Percentiles rank a stretch among this genome's conserved stretches.
phyloP scores from a whole-genome alignment of 2,329 filamentous ascomycete species.

The Plenodomus biglobosus region DNA sequence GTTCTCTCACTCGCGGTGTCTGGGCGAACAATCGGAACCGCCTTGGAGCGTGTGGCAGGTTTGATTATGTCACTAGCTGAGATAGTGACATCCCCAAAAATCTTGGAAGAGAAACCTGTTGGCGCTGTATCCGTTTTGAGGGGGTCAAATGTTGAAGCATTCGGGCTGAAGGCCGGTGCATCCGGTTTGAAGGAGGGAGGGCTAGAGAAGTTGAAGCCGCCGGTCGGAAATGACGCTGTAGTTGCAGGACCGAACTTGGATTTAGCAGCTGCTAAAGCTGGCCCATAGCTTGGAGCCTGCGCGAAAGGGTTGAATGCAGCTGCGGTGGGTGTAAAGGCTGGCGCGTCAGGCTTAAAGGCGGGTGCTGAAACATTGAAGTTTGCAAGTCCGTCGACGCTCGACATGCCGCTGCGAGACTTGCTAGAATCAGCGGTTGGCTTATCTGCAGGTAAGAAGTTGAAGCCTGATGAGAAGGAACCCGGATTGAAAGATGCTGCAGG shows the following conservation, averaged over 20 bases:
- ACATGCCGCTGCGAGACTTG: slow-evolving; percentile 48
- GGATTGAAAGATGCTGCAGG: slow-evolving; percentile 56
- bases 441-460: slow-evolving; percentile 46
- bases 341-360: slow-evolving; percentile 75
- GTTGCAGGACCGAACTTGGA: slow-evolving; percentile 15
- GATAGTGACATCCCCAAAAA: slow-evolving; percentile 52
- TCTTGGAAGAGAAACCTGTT: slow-evolving; percentile 37
- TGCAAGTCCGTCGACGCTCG: slow-evolving; percentile 35
- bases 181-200: slow-evolving; percentile 55
- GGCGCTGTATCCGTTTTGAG: slow-evolving; percentile 24
- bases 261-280: slow-evolving; percentile 10
- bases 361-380: slow-evolving; percentile 70
- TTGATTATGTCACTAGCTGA: slow-evolving; percentile 64
- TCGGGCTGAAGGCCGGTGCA: slow-evolving; percentile 68
- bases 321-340: slow-evolving; percentile 68
- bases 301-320: slow-evolving; percentile 48
- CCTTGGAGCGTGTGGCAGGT: slow-evolving; percentile 73
- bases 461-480: slow-evolving; percentile 46
- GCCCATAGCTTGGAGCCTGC: slow-evolving; percentile 50
- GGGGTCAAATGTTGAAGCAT: slow-evolving; percentile 25
- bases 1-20: slow-evolving; percentile 47
- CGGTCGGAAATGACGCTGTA: slow-evolving; percentile 17
- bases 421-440: slow-evolving; percentile 53
- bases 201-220: slow-evolving; percentile 29
- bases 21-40: slow-evolving; percentile 76